phyloP scores from a whole-genome alignment of 306 rosid genomes.

The barrel medic (Medicago truncatula) region MtrunA17r5.0-ANR NC_053049.1:48067001-48067500 shows the following conservation, averaged over 20 bases:
- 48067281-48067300: constrained; percentile 13
- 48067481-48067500: constrained; percentile 69
- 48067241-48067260: constrained; percentile 11
- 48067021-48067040: constrained; percentile 16
- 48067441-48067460: constrained; percentile 83
- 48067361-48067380: constrained; percentile 52
- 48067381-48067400: constrained; percentile 53
- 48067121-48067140: constrained; percentile 57
- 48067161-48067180: constrained; percentile 15
- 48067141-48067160: constrained; percentile 58
- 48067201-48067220: constrained; percentile 9
- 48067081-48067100: constrained; percentile 62
- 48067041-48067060: constrained; percentile 63
- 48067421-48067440: constrained; percentile 67
- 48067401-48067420: constrained; percentile 51
- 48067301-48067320: constrained; percentile 55
- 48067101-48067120: constrained; percentile 51
- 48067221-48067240: constrained; percentile 5
- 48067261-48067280: constrained; percentile 4
- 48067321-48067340: constrained; percentile 39
- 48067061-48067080: constrained; percentile 62
- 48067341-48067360: constrained; percentile 58
- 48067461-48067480: constrained; percentile 81
- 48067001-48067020: constrained; percentile 7
- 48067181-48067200: constrained; percentile 30